Base-by-base conservation (phyloP, 148 eudicot genomes). In the Chenopodium formosanum region DNA sequence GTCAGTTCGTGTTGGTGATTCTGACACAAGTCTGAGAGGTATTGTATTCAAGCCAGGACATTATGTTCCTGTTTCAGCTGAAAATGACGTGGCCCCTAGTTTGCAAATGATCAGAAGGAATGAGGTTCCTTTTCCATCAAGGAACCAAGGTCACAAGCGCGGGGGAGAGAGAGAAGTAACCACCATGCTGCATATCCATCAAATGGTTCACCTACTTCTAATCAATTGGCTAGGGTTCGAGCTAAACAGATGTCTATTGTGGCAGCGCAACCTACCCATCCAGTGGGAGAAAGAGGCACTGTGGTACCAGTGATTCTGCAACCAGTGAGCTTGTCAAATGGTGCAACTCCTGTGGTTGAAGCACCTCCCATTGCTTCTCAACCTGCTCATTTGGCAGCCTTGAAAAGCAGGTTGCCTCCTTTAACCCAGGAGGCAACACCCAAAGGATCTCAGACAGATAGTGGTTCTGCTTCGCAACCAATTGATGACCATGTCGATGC, bases 31-130 rank as follows among this genome's bases (percentile, higher is more conserved):
- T 82, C 86, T 95, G 40, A 90, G 95, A 84, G 99, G 99, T 37
- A 86, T 94, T 69, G 97, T 95, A 74, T 95, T 95, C 86, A 93
- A 95, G 86, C 93, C 99, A 7, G 99, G 95, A 12, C 92, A 91
- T 76, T 88, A 76, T 87, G 87, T 87, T 50, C 99, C 99, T 4
- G 87, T 95, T 67, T 89, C 97, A 19, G 80, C 89, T 22, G 91
- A 90, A 85, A 93, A 92, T 84, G 99, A 95, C 64, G 85, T 95
- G 72, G 99, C 92, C 1, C 97, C 97, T 23, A 89, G 88, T 85
- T 88, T 89, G 73, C 91, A 82, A 74, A 90, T 91, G 92, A 89
- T 92, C 76, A 83, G 69, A 52, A 89, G 97, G 84, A 91, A 88
- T 14, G 89, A 84, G 34, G 85, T 91, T 23, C 91, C 86, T 44